phyloP scores from a whole-genome alignment of 75 land plant genomes.

The Pseudotsuga menziesii region DNA sequence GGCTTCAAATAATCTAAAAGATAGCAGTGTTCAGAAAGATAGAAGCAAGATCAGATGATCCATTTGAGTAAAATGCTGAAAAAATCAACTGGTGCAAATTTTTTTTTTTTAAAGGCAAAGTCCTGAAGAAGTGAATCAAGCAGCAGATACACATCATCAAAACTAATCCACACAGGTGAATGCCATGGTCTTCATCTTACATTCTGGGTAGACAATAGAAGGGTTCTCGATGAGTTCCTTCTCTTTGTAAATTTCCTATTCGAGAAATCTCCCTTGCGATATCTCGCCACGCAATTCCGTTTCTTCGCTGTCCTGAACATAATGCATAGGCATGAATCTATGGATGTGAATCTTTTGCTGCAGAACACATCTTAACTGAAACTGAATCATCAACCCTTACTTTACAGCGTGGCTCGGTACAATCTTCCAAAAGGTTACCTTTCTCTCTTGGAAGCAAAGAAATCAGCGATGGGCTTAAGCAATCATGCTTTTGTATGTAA shows the following conservation, averaged over 20 bases:
- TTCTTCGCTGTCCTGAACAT: conserved; percentile 83
- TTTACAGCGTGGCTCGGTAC: neutral
- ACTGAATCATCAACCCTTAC: neutral
- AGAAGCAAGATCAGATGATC: too few species aligned
- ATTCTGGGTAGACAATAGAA: conserved; percentile 78
- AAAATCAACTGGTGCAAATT: neutral
- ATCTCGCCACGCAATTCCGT: conserved; percentile 75
- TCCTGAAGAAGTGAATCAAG: neutral
- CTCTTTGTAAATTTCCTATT: conserved; percentile 79
- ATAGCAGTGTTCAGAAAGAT: too few species aligned
- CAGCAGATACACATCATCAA: neutral
- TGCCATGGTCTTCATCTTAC: conserved; percentile 32
- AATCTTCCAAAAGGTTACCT: too few species aligned
- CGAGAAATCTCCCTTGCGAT: conserved; percentile 65
- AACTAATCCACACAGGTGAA: conserved; percentile 2
- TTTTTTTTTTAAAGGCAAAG: neutral
- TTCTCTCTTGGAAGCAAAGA: neutral
- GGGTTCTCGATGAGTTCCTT: conserved; percentile 54
- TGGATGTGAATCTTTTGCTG: neutral
- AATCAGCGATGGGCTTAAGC: too few species aligned
- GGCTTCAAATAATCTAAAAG: conserved; percentile 79
- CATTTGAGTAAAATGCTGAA: neutral
- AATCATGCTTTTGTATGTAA: too few species aligned
- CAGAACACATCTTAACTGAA: neutral
- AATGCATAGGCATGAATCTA: neutral